Percentiles rank a stretch among this genome's conserved stretches.
Evolutionary conservation across 495 filamentous ascomycete genomes (phyloP).

Genomic region (Elasticomyces elasticus): DNA sequence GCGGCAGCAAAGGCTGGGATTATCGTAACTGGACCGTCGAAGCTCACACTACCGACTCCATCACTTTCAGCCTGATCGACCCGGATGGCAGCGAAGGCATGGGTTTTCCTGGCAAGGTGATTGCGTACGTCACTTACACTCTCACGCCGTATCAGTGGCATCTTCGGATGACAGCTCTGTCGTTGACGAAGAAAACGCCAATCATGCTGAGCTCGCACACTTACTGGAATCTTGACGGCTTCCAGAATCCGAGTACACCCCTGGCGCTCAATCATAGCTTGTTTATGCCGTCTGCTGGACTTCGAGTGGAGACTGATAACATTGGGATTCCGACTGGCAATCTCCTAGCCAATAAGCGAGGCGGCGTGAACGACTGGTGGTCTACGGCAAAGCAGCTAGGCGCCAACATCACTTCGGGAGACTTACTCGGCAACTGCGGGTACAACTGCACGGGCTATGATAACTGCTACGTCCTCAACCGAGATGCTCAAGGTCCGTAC

Average conservation of each 20-base stretch:
- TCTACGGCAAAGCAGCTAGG: conserved; percentile 65
- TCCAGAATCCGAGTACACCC: conserved; percentile 44
- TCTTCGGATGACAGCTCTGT: conserved; percentile 30
- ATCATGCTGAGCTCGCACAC: conserved; percentile 53
- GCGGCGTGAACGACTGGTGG: conserved; percentile 63
- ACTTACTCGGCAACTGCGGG: conserved; percentile 43
- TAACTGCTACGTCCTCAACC: conserved; percentile 30
- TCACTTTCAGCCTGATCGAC: conserved; percentile 74
- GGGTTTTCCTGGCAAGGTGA: conserved; percentile 65
- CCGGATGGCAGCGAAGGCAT: conserved; percentile 51
- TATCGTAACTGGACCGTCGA: conserved; percentile 66
- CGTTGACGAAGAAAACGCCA: conserved; percentile 42
- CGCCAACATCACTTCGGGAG: conserved; percentile 48
- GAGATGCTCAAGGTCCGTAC: conserved; percentile 24
- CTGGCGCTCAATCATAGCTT: conserved; percentile 60
- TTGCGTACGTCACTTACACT: conserved; percentile 68
- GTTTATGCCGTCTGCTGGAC: conserved; percentile 59
- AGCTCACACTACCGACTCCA: conserved; percentile 51
- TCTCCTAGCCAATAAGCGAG: conserved; percentile 47
- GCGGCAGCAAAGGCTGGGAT: conserved; percentile 73
- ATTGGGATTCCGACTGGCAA: conserved; percentile 72
- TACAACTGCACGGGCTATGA: conserved; percentile 65
- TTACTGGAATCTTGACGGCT: conserved; percentile 87
- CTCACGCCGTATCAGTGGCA: conserved; percentile 31
- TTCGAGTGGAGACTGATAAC: conserved; percentile 60